These are phyloP conservation scores for Colletotrichum sp. DNA, from an alignment of 2,329 filamentous ascomycete genomes.

Conservation along the genomic window DNA sequence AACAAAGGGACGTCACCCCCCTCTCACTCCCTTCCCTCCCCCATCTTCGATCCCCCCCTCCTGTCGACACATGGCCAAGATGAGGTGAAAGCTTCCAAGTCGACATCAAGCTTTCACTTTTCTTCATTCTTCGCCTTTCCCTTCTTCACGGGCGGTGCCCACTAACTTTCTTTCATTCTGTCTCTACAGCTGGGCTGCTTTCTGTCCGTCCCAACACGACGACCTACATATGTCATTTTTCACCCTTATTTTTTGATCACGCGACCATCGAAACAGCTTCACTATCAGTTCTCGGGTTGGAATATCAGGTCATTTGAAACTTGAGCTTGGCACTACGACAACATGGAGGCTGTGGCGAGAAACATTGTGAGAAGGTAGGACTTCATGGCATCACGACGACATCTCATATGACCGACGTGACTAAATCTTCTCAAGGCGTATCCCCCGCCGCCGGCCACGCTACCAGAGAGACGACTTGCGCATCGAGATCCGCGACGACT, in stretches of 20 bases:
- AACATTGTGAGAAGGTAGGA: slow-evolving; percentile 10
- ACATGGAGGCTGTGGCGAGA: not conserved
- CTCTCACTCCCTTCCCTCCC: not conserved
- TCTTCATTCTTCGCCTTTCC: not conserved
- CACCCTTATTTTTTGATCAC: not conserved
- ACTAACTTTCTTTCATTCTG: not conserved
- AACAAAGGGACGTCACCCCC: not conserved
- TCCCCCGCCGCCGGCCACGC: not conserved
- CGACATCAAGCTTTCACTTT: not conserved
- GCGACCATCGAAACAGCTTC: not conserved
- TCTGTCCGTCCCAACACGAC: not conserved
- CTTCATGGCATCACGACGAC: not conserved
- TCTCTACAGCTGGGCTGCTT: slow-evolving; percentile 13
- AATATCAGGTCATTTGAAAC: not conserved
- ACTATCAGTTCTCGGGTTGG: not conserved
- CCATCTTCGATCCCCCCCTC: not conserved
- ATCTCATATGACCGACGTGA: not conserved
- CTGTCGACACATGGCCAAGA: slow-evolving; percentile 3
- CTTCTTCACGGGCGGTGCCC: slow-evolving; percentile 15
- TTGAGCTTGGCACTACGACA: not conserved
- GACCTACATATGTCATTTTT: not conserved
- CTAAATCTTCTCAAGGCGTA: not conserved
- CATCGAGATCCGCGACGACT: slow-evolving; percentile 8
- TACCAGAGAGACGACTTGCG: not conserved
- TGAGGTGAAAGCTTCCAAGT: slow-evolving; percentile 11